Percentiles rank a stretch among this genome's conserved stretches.
Conservation (phyloP, 139 green algal species). For the Tetradesmus lagerheimii region DNA sequence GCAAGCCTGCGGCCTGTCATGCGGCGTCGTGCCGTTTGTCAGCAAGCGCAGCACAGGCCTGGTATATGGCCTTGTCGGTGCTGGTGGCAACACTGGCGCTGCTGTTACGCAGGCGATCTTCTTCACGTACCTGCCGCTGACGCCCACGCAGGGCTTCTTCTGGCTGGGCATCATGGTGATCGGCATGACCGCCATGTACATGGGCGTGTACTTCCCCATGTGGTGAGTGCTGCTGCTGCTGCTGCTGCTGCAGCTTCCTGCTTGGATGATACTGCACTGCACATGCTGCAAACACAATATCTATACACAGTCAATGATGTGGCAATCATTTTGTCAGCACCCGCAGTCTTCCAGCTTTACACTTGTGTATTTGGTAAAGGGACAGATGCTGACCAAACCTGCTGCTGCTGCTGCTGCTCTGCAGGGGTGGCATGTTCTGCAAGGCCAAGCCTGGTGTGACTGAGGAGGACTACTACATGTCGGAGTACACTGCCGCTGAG, state of each 20-base stretch:
- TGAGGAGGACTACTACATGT: constrained; percentile 93
- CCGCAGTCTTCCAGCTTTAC: neutral
- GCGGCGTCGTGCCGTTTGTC: constrained; percentile 92
- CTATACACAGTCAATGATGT: no score
- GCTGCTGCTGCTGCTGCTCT: constrained; percentile 32
- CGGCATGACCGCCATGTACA: constrained; percentile 72
- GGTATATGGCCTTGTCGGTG: constrained; percentile 92
- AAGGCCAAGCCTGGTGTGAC: constrained; percentile 63
- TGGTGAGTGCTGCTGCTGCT: constrained; percentile 63
- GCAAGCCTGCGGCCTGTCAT: constrained; percentile 68
- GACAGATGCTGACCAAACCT: neutral
- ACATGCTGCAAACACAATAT: no score
- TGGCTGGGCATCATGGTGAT: constrained; percentile 93
- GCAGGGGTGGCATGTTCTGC: constrained; percentile 85
- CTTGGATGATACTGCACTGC: no score
- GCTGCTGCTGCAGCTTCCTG: neutral
- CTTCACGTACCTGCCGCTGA: constrained; percentile 72
- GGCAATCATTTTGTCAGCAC: no score
- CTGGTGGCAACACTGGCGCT: constrained; percentile 91
- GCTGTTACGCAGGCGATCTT: constrained; percentile 92
- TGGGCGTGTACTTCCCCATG: constrained; percentile 92
- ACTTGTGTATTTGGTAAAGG: neutral
- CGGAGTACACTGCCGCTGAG: constrained; percentile 35
- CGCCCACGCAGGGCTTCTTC: constrained; percentile 65
- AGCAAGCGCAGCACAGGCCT: constrained; percentile 86